phyloP scores from a whole-genome alignment of 2,329 filamentous ascomycete genomes.

The Cytospora piceae region DNA sequence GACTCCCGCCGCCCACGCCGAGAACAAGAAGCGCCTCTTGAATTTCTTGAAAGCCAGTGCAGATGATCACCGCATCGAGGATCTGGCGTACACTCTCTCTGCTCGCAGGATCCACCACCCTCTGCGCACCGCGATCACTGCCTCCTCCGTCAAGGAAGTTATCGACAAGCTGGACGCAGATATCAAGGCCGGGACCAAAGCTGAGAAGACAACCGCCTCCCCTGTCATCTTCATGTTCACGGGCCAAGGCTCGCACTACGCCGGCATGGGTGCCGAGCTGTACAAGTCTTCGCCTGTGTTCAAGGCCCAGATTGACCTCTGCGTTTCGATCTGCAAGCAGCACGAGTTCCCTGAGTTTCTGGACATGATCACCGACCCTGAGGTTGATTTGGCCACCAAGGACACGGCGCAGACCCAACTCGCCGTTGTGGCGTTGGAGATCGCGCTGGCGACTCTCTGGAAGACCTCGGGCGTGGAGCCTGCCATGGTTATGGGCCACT shows the following conservation, averaged over 20 bases:
- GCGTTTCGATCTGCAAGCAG: constrained; percentile 51
- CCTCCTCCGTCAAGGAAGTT: constrained; percentile 43
- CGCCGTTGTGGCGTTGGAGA: constrained; percentile 51
- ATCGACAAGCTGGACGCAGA: constrained; percentile 36
- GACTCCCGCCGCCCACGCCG: constrained; percentile 51
- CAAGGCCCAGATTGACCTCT: constrained; percentile 54
- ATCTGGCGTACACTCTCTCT: constrained; percentile 65
- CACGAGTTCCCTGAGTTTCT: constrained; percentile 55
- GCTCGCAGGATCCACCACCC: constrained; percentile 62
- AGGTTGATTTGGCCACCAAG: constrained; percentile 43
- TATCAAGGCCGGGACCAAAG: constrained; percentile 43
- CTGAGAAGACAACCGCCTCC: constrained; percentile 42
- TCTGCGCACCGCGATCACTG: constrained; percentile 50
- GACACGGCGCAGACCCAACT: constrained; percentile 53
- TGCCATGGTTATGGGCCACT: constrained; percentile 55
- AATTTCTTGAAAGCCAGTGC: constrained; percentile 44
- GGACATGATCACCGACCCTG: constrained; percentile 46
- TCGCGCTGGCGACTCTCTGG: constrained; percentile 55
- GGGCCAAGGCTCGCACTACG: constrained; percentile 52
- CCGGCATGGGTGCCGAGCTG: constrained; percentile 48
- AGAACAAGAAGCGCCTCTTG: constrained; percentile 57
- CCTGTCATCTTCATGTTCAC: constrained; percentile 52
- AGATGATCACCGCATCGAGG: constrained; percentile 51
- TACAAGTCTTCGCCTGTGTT: constrained; percentile 47
- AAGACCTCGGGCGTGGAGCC: constrained; percentile 51